Conservation (phyloP, 495 filamentous ascomycete genomes). For the Trichocladium antarcticum region DNA sequence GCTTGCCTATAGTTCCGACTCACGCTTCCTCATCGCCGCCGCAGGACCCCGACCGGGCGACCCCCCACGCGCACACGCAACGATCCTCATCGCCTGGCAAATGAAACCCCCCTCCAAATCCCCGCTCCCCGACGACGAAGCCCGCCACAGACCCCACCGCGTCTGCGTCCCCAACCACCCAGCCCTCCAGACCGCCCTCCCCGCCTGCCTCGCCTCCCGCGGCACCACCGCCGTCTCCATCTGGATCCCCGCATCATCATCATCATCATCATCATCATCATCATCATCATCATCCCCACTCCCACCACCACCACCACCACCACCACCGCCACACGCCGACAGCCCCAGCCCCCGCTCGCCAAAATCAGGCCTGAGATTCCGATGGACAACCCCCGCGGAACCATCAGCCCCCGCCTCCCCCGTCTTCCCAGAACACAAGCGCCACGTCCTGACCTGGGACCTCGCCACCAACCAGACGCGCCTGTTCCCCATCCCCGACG, state of each 20-base stretch:
- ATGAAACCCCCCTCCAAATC: constrained; percentile 16
- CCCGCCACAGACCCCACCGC: constrained; percentile 19
- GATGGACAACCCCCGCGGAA: too few species aligned
- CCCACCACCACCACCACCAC: not conserved
- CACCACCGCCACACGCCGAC: not conserved
- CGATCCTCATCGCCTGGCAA: constrained; percentile 23
- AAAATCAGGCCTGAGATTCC: too few species aligned
- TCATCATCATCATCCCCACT: not conserved
- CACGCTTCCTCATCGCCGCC: constrained; percentile 19
- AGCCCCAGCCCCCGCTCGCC: too few species aligned
- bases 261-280: not conserved
- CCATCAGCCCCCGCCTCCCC: not conserved
- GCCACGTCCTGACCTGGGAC: constrained; percentile 23
- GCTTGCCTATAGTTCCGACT: constrained; percentile 19
- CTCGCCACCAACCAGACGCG: constrained; percentile 16
- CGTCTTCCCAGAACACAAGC: not conserved
- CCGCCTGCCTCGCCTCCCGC: constrained; percentile 17
- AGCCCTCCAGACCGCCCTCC: constrained; percentile 17
- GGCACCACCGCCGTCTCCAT: constrained; percentile 17
- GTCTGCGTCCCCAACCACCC: constrained; percentile 17
- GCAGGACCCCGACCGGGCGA: constrained; percentile 21
- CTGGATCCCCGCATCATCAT: constrained; percentile 22
- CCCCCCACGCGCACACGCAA: constrained; percentile 8
- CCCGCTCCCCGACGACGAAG: constrained; percentile 12
- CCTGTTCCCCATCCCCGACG: constrained; percentile 21